Evolutionary conservation across 768 basidiomycete species (phyloP).

Genomic region (Pleurotus giganteus): DNA sequence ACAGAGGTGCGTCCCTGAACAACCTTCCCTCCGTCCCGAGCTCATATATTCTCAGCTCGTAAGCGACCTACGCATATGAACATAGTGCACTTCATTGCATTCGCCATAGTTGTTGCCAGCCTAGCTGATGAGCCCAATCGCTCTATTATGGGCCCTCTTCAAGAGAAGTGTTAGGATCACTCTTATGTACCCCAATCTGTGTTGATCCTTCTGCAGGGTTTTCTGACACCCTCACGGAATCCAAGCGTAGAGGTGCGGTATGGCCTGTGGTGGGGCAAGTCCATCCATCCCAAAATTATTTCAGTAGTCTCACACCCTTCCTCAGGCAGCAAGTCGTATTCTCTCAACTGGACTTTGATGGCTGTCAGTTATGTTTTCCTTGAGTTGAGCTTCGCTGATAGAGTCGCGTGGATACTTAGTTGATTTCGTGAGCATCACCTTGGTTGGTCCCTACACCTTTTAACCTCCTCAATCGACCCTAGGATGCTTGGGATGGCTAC

Average conservation of each 20-base stretch:
- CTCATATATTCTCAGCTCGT: too few relatives aligned
- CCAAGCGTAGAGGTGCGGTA: constrained; percentile 43
- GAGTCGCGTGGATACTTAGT: not conserved
- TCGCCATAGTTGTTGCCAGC: constrained; percentile 41
- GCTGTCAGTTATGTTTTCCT: not conserved
- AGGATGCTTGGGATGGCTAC: constrained; percentile 64
- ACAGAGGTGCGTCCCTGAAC: constrained; percentile 36
- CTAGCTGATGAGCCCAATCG: constrained; percentile 40
- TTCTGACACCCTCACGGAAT: constrained; percentile 41
- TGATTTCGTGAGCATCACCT: not conserved
- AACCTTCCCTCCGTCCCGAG: not conserved
- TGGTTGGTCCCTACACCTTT: not conserved
- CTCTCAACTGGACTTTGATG: constrained; percentile 34
- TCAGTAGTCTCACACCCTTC: not conserved
- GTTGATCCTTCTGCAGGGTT: constrained; percentile 35
- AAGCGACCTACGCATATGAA: too few relatives aligned
- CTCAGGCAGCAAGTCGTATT: constrained; percentile 53
- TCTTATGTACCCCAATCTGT: not conserved
- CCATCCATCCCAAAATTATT: not conserved
- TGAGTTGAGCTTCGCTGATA: too few relatives aligned
- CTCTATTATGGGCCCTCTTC: constrained; percentile 52
- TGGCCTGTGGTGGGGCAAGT: constrained; percentile 45
- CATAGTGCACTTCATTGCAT: too few relatives aligned
- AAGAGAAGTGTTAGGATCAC: constrained; percentile 48
- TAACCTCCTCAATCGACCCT: not conserved